These are phyloP conservation scores for Pterocarpus santalinus DNA, from an alignment of 306 rosid species.

Conservation along the genomic window DNA sequence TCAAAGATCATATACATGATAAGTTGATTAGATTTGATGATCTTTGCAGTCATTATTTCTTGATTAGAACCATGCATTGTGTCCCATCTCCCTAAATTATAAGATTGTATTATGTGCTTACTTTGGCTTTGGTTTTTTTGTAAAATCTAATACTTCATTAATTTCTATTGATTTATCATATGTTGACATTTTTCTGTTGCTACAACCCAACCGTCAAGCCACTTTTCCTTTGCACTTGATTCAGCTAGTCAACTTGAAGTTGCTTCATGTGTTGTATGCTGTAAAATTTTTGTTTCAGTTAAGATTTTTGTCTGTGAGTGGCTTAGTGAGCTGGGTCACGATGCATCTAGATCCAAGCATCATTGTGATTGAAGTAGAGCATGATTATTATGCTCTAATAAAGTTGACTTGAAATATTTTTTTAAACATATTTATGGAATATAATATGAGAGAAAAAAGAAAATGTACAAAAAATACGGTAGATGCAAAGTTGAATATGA, in stretches of 20 bases:
- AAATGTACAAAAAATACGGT: neutral
- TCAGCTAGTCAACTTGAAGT: neutral
- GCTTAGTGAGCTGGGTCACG: neutral
- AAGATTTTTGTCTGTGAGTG: slow-evolving; percentile 20
- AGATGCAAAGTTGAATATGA: slow-evolving; percentile 8
- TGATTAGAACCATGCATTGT: neutral
- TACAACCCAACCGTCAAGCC: neutral
- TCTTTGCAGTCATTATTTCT: neutral
- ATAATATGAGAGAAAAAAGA: slow-evolving; percentile 7
- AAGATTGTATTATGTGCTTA: no score
- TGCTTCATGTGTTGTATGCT: neutral
- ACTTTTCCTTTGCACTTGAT: slow-evolving; percentile 21
- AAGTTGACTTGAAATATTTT: slow-evolving; percentile 1
- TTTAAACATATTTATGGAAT: slow-evolving; percentile 6
- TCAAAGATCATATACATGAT: neutral
- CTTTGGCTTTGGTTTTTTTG: neutral
- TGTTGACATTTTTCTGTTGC: slow-evolving; percentile 33
- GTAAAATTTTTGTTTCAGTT: neutral
- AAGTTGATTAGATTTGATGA: neutral
- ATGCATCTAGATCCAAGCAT: neutral
- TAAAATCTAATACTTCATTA: neutral
- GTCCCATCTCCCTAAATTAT: neutral
- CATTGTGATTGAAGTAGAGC: slow-evolving; percentile 15
- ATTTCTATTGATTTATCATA: slow-evolving; percentile 18
- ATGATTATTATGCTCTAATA: slow-evolving; percentile 2